phyloP scores from a whole-genome alignment of 2,329 filamentous ascomycete genomes.

The Mollisiaceae sp. region DNA sequence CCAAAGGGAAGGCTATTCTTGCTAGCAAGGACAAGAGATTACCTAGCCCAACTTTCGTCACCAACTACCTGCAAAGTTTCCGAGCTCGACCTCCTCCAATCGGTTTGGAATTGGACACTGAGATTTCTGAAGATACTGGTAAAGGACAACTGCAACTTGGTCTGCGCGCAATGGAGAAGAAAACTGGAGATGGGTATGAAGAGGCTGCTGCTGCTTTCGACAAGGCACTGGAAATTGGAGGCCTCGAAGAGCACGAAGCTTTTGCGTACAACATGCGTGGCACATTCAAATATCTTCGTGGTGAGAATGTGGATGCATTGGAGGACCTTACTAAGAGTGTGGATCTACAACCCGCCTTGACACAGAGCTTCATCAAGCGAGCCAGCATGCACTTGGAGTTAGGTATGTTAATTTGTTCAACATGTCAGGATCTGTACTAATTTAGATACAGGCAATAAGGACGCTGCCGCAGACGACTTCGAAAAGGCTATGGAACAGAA shows the following conservation, averaged over 20 bases:
- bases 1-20: slow-evolving; percentile 90
- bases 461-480: slow-evolving; percentile 88
- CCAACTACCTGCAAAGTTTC: slow-evolving; percentile 99
- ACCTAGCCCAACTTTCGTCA: slow-evolving; percentile 94
- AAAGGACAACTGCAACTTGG: slow-evolving; percentile 87
- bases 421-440: slow-evolving; percentile 39
- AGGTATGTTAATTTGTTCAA: slow-evolving; percentile 56
- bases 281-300: slow-evolving; percentile 91
- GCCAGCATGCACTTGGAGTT: slow-evolving; percentile 97
- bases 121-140: slow-evolving; percentile 77
- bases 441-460: slow-evolving; percentile 68
- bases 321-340: slow-evolving; percentile 90
- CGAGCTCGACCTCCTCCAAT: slow-evolving; percentile 78
- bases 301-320: slow-evolving; percentile 83
- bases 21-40: slow-evolving; percentile 80
- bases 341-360: slow-evolving; percentile 83
- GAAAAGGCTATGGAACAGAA: slow-evolving; percentile 84
- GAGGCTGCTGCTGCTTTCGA: slow-evolving; percentile 87
- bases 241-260: slow-evolving; percentile 82
- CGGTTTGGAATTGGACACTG: slow-evolving; percentile 81
- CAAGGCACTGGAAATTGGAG: slow-evolving; percentile 81
- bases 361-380: slow-evolving; percentile 98
- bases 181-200: slow-evolving; percentile 89
- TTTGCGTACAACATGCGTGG: slow-evolving; percentile 96
- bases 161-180: slow-evolving; percentile 78